phyloP scores from a whole-genome alignment of 1,139 yeast genomes.

The Zygosaccharomyces sapae region DNA sequence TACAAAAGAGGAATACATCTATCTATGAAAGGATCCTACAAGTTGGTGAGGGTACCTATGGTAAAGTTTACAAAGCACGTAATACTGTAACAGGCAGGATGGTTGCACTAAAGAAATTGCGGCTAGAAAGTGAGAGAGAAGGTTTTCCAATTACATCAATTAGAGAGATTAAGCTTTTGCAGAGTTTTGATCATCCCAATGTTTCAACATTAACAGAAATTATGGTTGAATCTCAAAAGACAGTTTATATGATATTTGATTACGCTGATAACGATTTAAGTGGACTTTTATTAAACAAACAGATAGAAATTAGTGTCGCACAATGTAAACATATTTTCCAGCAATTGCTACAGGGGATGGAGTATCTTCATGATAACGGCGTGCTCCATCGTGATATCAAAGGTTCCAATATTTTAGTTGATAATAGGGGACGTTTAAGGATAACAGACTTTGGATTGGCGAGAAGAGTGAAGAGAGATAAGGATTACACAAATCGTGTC shows the following conservation, averaged over 20 bases:
- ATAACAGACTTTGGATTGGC: slow-evolving; percentile 96
- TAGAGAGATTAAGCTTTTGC: slow-evolving; percentile 82
- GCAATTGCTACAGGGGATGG: slow-evolving; percentile 76
- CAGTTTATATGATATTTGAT: slow-evolving; percentile 86
- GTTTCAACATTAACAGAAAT: slow-evolving; percentile 80
- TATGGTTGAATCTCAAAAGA: slow-evolving; percentile 73
- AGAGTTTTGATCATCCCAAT: slow-evolving; percentile 79
- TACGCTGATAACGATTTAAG: slow-evolving; percentile 92
- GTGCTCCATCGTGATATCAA: slow-evolving; percentile 92
- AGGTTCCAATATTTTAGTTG: slow-evolving; percentile 83
- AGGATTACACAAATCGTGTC: slow-evolving; percentile 82
- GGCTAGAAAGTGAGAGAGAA: slow-evolving; percentile 84
- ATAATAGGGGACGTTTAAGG: slow-evolving; percentile 66
- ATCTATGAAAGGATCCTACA: slow-evolving; percentile 40
- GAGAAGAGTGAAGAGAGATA: slow-evolving; percentile 55
- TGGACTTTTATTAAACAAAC: slow-evolving; percentile 78
- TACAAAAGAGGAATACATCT: slow-evolving; percentile 23
- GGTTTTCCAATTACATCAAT: slow-evolving; percentile 96
- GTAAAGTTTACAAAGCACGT: slow-evolving; percentile 61
- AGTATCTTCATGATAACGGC: slow-evolving; percentile 72
- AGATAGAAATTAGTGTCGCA: slow-evolving; percentile 54
- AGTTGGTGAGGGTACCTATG: slow-evolving; percentile 83
- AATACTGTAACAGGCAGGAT: slow-evolving; percentile 53
- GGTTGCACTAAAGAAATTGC: slow-evolving; percentile 78
- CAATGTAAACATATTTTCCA: slow-evolving; percentile 73